Conservation (phyloP, 352 stramenopile genomes). For the Globisporangium sylvaticum region DNA sequence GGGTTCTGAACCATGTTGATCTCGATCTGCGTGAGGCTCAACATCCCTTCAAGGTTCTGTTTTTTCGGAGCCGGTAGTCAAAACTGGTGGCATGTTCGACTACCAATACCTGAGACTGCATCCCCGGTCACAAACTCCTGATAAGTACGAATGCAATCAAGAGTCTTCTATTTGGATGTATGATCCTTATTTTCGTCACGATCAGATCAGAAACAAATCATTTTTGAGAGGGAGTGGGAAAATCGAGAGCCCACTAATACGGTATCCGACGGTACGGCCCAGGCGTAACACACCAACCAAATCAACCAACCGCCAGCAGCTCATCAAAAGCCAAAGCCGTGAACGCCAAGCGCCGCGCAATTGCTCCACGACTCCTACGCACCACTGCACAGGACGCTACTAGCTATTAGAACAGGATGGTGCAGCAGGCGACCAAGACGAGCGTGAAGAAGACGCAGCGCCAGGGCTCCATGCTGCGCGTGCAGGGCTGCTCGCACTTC, state of each 20-base stretch:
- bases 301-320: not conserved
- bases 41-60: not conserved
- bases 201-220: not conserved
- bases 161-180: too few species aligned
- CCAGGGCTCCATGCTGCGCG: slow-evolving; percentile 42
- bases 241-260: not conserved
- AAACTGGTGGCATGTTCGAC: too few species aligned
- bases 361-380: not conserved
- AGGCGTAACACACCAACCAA: not conserved
- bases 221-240: not conserved
- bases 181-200: too few species aligned
- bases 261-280: not conserved
- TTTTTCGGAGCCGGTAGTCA: not conserved
- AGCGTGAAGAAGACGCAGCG: slow-evolving; percentile 30
- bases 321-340: not conserved
- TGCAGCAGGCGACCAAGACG: slow-evolving; percentile 19
- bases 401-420: not conserved
- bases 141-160: too few species aligned
- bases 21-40: not conserved
- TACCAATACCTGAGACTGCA: too few species aligned
- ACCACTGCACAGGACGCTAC: not conserved
- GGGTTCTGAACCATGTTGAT: not conserved
- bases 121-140: too few species aligned
- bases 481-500: slow-evolving; percentile 91
- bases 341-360: slow-evolving; percentile 5